phyloP scores from a whole-genome alignment of 2,329 filamentous ascomycete species.

The Mycosphaerella arachidis region DNA sequence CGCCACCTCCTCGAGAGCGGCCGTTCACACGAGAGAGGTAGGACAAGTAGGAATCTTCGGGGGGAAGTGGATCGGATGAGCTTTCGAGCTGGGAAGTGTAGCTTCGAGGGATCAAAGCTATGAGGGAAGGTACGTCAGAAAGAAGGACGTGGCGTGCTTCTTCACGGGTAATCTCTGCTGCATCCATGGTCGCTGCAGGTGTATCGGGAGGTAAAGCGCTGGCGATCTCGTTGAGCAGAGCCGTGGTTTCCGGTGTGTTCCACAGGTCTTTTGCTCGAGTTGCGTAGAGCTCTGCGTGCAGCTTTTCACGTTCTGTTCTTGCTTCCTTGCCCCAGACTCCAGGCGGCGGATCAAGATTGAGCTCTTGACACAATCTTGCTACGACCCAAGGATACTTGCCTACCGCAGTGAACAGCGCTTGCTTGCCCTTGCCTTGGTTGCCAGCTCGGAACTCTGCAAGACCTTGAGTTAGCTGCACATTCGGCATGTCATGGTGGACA shows the following conservation, averaged over 20 bases:
- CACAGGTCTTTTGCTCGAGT: slow-evolving; percentile 75
- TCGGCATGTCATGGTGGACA: slow-evolving; percentile 54
- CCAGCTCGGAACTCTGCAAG: slow-evolving; percentile 71
- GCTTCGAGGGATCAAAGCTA: slow-evolving; percentile 62
- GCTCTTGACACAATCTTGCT: slow-evolving; percentile 69
- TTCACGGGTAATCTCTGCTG: slow-evolving; percentile 44
- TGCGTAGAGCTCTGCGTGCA: slow-evolving; percentile 73
- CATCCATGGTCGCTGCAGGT: slow-evolving; percentile 38
- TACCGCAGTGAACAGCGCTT: slow-evolving; percentile 64
- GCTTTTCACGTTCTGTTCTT: slow-evolving; percentile 58
- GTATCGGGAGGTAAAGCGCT: slow-evolving; percentile 46
- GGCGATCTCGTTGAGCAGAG: slow-evolving; percentile 66
- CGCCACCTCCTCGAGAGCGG: background rate
- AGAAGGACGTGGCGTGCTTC: slow-evolving; percentile 75
- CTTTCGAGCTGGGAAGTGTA: slow-evolving; percentile 64
- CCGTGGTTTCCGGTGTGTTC: slow-evolving; percentile 69
- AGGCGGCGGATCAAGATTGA: slow-evolving; percentile 72
- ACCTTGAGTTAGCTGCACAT: slow-evolving; percentile 71
- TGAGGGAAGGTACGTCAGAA: slow-evolving; percentile 67
- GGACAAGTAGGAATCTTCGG: slow-evolving; percentile 41
- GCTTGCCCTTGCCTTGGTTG: slow-evolving; percentile 61
- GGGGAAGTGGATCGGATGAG: slow-evolving; percentile 78
- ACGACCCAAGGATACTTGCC: slow-evolving; percentile 79
- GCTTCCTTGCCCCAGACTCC: slow-evolving; percentile 77
- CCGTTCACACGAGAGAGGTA: slow-evolving; percentile 5